Base-by-base conservation (phyloP, 495 filamentous ascomycete genomes). In the Penicillium soppii region DNA sequence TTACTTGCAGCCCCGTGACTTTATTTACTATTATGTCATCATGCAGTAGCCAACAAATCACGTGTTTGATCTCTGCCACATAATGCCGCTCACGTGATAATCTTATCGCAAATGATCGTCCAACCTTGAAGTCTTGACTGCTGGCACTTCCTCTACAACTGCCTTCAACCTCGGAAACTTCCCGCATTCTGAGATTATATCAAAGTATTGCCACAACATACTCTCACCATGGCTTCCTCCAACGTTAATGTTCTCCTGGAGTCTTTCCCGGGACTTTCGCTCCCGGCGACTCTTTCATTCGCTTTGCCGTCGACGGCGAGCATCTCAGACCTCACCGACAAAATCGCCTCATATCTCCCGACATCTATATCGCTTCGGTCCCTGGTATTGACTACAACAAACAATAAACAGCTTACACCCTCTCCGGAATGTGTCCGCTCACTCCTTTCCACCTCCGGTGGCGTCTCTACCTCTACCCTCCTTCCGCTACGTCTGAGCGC, bases 241-340 rank as follows among this genome's bases (percentile, higher is more conserved):
- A 84, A 72, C 13, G 78, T 96, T 59, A 97, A 95, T 66, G 73
- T 96, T 42, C 80, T 96, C 47, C 69, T 96, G 46, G 87, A 88
- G 32, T 85, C 87, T 52, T 94, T 96, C 61, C 77, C 87, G 13
- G 91, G 92, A 58, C 81, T 94, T 13, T 83, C 83, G 36, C 82
- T 96, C 4, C 90, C 91, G 5, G 70, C 85, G 8, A 96, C 91
- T 3, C 75, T 92, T 45, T 82, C 85, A 5, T 79, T 92, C 44
- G 76, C 84, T 10, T 71, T 96, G 12, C 80, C 88, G 3, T 69
- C 72, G 7, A 74, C 79, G 30, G 83, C 89, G 5, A 79, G 82
- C 21, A 75, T 92, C 58, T 73, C 80, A 49, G 78, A 90, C 44
- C 78, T 96, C 12, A 80, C 78, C 39, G 65, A 81, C 30, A 71